Evolutionary conservation across 257 asterid species (phyloP).

Genomic region (Solanum arcanum): DNA sequence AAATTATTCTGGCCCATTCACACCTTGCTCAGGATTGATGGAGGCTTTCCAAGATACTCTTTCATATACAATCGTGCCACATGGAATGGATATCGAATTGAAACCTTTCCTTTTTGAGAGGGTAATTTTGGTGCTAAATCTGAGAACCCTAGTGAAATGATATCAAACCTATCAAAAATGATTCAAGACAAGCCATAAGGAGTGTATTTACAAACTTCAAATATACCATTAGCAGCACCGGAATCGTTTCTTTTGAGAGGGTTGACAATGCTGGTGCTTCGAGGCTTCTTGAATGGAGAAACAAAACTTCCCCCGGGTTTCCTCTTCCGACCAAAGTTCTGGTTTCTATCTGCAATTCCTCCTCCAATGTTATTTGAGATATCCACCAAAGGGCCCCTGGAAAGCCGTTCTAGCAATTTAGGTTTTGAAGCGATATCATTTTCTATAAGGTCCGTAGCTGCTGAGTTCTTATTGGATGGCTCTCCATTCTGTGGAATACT

Average conservation of each 20-base stretch:
- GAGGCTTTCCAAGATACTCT: conserved; percentile 56
- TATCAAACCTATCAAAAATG: conserved; percentile 16
- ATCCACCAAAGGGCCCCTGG: conserved; percentile 47
- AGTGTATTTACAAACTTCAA: conserved; percentile 7
- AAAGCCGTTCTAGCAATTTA: conserved; percentile 24
- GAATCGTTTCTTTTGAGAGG: conserved; percentile 41
- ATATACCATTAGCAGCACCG: conserved; percentile 43
- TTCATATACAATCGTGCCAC: conserved; percentile 44
- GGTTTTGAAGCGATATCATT: conserved; percentile 16
- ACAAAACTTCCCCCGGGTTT: conserved; percentile 33
- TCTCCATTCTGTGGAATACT: conserved; percentile 18
- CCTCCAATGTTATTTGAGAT: conserved; percentile 44
- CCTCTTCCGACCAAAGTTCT: conserved; percentile 48
- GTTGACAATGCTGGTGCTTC: conserved; percentile 49
- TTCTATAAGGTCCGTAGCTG: conserved; percentile 12
- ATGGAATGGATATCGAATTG: conserved; percentile 53
- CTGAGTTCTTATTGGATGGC: conserved; percentile 11
- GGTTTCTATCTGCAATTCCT: conserved; percentile 19
- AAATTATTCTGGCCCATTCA: background rate
- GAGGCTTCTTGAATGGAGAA: conserved; percentile 92
- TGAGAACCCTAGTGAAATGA: conserved; percentile 41
- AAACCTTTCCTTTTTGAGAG: conserved; percentile 40
- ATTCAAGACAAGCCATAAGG: conserved; percentile 5
- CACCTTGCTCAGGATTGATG: conserved; percentile 52
- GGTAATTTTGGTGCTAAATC: conserved; percentile 47